Conservation (phyloP, 148 eudicot genomes). For the Rhododendron henanense region DNA sequence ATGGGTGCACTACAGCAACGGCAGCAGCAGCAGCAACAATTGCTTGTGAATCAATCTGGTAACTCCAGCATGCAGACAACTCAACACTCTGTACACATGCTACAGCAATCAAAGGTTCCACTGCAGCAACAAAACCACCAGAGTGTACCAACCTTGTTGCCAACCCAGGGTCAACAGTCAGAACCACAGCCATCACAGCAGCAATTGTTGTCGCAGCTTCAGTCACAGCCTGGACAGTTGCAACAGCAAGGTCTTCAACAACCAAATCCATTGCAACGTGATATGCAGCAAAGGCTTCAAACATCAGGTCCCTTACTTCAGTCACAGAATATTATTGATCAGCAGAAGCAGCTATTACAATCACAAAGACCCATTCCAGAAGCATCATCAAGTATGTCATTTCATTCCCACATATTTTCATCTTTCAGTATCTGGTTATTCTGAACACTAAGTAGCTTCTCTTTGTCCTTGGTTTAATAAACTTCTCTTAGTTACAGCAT, state of each 20-base stretch:
- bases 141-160: slow-evolving; percentile 41
- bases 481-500: not conserved
- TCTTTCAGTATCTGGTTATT: not conserved
- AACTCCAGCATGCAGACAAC: slow-evolving; percentile 54
- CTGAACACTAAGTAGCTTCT: not conserved
- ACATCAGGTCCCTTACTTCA: slow-evolving; percentile 64
- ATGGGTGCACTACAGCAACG: slow-evolving; percentile 41
- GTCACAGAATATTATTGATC: slow-evolving; percentile 70
- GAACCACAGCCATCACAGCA: slow-evolving; percentile 60
- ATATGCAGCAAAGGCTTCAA: slow-evolving; percentile 81
- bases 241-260: slow-evolving; percentile 79
- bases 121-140: slow-evolving; percentile 66
- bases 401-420: not conserved
- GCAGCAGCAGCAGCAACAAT: slow-evolving; percentile 45
- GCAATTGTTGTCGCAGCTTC: slow-evolving; percentile 71
- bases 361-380: slow-evolving; percentile 68
- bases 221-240: slow-evolving; percentile 69
- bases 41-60: slow-evolving; percentile 65
- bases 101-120: slow-evolving; percentile 64
- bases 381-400: slow-evolving; percentile 68
- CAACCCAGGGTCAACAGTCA: slow-evolving; percentile 51
- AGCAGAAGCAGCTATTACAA: slow-evolving; percentile 75
- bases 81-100: slow-evolving; percentile 60
- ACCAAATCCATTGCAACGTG: slow-evolving; percentile 59
- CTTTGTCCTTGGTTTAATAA: not conserved